Evolutionary conservation across 768 basidiomycete genomes (phyloP).

Genomic region (Rhodotorula taiwanensis): DNA sequence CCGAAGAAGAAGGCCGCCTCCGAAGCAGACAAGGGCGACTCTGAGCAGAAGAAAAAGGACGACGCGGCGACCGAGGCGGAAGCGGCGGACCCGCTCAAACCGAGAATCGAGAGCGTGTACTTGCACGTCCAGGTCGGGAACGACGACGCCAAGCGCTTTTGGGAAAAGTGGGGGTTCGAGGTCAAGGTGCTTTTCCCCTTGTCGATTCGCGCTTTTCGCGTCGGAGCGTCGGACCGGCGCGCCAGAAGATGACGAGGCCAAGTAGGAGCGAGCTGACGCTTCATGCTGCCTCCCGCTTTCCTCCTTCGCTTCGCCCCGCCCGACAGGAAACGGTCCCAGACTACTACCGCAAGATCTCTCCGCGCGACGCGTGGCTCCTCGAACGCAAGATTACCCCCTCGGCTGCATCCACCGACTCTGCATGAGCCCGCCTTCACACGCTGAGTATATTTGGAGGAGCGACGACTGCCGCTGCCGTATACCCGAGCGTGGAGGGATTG

Average conservation of each 20-base stretch:
- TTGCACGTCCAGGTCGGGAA: conserved; percentile 86
- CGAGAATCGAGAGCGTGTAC: conserved; percentile 51
- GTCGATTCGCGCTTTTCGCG: no score
- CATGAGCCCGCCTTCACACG: background rate
- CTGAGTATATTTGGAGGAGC: background rate
- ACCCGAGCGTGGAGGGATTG: no score
- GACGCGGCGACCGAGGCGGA: conserved; percentile 9
- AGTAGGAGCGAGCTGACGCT: background rate
- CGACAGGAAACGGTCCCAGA: conserved; percentile 50
- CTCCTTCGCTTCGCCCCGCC: background rate
- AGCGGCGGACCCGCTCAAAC: conserved; percentile 10
- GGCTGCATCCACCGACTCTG: background rate
- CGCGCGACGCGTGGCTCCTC: conserved; percentile 79
- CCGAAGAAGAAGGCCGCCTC: no score
- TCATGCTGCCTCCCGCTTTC: background rate
- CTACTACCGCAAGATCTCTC: conserved; percentile 75
- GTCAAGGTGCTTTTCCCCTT: conserved; percentile 50
- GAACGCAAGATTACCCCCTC: conserved; percentile 49
- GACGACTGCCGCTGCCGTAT: no score
- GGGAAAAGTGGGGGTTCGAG: conserved; percentile 72
- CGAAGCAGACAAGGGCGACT: background rate
- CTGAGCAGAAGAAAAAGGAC: background rate
- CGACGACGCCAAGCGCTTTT: conserved; percentile 66
- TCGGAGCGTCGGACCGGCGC: background rate
- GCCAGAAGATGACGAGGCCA: no score